Evolutionary conservation across 2,329 filamentous ascomycete species (phyloP), one percentile per base, ranked within the genome.

Genomic region (Helotiales sp.): DNA sequence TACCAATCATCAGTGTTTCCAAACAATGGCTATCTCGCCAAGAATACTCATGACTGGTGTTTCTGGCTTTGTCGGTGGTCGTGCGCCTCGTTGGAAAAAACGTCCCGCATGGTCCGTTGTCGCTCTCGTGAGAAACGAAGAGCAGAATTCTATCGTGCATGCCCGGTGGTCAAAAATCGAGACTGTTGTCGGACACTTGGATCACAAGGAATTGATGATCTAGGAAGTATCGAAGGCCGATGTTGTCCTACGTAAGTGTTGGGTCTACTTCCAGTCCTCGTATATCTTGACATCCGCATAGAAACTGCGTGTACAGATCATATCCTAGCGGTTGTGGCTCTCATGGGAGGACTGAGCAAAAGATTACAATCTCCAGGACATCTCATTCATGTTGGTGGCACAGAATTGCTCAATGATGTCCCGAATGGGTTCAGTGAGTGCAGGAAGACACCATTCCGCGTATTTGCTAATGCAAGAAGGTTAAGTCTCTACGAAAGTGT

Each of bases 371-470:
- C 4, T 22, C 82, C 84, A 0, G 84, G 82, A 3, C 82, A 82
- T 71, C 85, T 80, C 76, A 81, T 86, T 49, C 83, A 86, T 72
- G 72, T 84, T n/a, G 82, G 80, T 34, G 85, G 85, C 1, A 83
- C 83, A 0, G 80, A 79, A 17, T 81, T 86, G 45, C 76, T 87
- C 22, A 60, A 69, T 32, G 49, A 69, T 13, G 60, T 73, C 26
- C 45, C 64, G 17, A 68, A 70, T 45, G 69, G 64, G 80, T 30
- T 77, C 80, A 3, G 81, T 82, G 58, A 77, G 84, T 32, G 4
- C 17, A 7, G 37, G 28, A 3, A n/a, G 7, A 24, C n/a, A n/a
- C 1, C 8, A 1, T 45, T 1, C 10, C 26, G 15, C 3, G 6
- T 30, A 15, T 15, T 11, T 63, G 32, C 58, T 69, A 47, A 65